Base-by-base conservation (phyloP, 2,329 filamentous ascomycete genomes). In the Pseudonectria buxi region DNA sequence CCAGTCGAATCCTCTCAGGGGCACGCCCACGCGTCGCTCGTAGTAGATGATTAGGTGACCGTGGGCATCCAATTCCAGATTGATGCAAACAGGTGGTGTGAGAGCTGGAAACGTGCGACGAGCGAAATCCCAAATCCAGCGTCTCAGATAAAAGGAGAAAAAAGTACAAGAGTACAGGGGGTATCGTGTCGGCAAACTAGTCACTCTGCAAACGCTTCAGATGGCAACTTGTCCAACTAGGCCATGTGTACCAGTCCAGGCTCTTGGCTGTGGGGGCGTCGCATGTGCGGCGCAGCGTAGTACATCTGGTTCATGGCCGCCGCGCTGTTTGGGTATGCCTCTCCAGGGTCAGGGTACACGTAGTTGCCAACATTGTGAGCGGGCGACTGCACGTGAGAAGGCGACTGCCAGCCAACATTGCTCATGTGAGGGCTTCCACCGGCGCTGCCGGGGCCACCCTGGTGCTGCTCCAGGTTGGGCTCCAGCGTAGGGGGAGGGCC, bases 401-500 rank as follows among this genome's bases (percentile, higher is more conserved):
- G 88, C 4, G 88, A 94, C 47, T 87, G 84, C 89, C 90, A 95
- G 36, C 86, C 84, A 43, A 86, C 74, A 41, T 74, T 79, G 43
- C 67, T 64, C 78, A 95, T 86, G 60, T 95, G 89, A 33, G 90
- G 89, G 59, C 88, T 95, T 35, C 85, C 84, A 37, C 70, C 78
- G n/a, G 76, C 81, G 56, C 86, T 94, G 36, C 72, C 72, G 32
- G 68, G 60, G 2, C 74, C 78, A 3, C 77, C 70, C 50, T 83
- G 81, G 45, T 83, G 80, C 40, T 85, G 81, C 57, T 90, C 86
- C 43, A 86, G 74, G 58, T 78, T 89, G 16, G 89, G 87, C 65
- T 95, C 90, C 33, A 95, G 71, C 12, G 85, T 88, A 32, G 84
- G 80, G 2, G 86, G 86, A 15, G 86, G 86, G n/a, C 82, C 84